A percentile compares a stretch with the other conserved stretches of the same genome.
Conservation (phyloP, 768 basidiomycete species). For the Serendipita vermifera region DNA sequence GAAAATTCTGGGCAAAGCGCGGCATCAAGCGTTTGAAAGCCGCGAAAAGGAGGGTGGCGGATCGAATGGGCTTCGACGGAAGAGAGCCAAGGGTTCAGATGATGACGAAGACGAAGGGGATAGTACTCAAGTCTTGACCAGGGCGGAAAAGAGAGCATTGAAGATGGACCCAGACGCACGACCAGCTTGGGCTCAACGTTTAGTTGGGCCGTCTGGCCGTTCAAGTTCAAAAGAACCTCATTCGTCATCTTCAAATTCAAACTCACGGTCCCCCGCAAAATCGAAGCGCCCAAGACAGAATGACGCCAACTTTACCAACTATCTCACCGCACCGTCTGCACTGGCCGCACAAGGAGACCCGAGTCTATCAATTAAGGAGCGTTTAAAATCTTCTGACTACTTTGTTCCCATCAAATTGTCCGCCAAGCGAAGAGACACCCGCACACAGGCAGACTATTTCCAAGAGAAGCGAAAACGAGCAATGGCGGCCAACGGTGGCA, state of each 20-base stretch:
- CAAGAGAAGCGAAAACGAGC: conserved; percentile 3
- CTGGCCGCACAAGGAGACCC: neutral
- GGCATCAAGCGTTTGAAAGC: conserved; percentile 11
- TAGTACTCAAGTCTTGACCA: neutral
- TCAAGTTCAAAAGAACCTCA: neutral
- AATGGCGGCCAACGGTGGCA: neutral
- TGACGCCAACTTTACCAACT: conserved; percentile 7
- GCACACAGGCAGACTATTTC: conserved; percentile 8
- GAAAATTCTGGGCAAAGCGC: neutral
- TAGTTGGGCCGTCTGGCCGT: conserved; percentile 9
- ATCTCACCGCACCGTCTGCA: neutral
- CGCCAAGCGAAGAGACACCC: neutral
- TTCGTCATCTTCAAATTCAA: neutral
- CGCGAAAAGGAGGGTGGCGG: neutral
- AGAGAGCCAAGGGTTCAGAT: neutral
- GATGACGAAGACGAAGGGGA: conserved; percentile 1
- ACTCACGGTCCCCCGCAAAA: neutral
- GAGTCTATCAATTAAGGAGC: conserved; percentile 2
- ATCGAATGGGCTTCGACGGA: neutral
- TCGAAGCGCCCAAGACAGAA: neutral
- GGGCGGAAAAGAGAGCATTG: conserved; percentile 3
- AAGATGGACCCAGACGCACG: conserved; percentile 4
- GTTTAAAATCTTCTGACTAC: neutral
- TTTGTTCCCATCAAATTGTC: conserved; percentile 1
- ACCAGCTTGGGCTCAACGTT: neutral